phyloP scores from a whole-genome alignment of 495 filamentous ascomycete species.

The Polyplosphaeria fusca region DNA sequence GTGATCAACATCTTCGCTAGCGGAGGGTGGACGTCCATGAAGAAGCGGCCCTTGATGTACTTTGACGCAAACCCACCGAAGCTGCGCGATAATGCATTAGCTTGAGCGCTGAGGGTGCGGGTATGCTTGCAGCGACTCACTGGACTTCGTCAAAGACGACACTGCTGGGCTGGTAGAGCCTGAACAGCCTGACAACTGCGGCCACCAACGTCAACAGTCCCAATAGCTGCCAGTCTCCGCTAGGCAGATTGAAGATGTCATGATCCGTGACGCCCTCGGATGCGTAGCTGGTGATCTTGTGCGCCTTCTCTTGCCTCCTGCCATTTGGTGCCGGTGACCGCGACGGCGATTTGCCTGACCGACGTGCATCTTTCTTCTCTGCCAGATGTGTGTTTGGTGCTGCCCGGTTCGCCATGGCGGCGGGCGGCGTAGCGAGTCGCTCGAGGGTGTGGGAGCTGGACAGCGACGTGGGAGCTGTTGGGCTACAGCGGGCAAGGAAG shows the following conservation, averaged over 20 bases:
- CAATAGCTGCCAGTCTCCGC: constrained; percentile 76
- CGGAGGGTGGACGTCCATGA: constrained; percentile 99
- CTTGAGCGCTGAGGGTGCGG: not conserved
- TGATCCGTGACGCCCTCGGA: constrained; percentile 63
- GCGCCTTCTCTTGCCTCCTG: constrained; percentile 25
- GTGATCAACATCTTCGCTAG: constrained; percentile 94
- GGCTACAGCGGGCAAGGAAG: too few species aligned
- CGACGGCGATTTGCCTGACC: constrained; percentile 33
- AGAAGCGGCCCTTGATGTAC: constrained; percentile 97
- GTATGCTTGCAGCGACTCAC: constrained; percentile 52
- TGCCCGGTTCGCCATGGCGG: constrained; percentile 32
- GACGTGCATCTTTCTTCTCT: constrained; percentile 23
- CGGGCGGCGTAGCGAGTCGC: constrained; percentile 3
- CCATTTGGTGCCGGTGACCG: constrained; percentile 28
- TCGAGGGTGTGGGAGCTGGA: too few species aligned
- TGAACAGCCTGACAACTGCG: constrained; percentile 79
- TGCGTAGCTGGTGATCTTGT: constrained; percentile 53
- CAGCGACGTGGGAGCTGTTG: too few species aligned
- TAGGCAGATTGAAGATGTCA: constrained; percentile 64
- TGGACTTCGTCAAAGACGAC: constrained; percentile 99
- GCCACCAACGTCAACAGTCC: constrained; percentile 70
- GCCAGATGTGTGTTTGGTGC: constrained; percentile 15
- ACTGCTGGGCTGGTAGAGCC: constrained; percentile 92
- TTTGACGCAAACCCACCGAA: constrained; percentile 98
- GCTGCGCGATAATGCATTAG: too few species aligned